A percentile compares a stretch with the other conserved stretches of the same genome.
These are phyloP conservation scores for Marasmius oreades DNA, from an alignment of 1,284 basidiomycete species.

Conservation along the genomic window DNA sequence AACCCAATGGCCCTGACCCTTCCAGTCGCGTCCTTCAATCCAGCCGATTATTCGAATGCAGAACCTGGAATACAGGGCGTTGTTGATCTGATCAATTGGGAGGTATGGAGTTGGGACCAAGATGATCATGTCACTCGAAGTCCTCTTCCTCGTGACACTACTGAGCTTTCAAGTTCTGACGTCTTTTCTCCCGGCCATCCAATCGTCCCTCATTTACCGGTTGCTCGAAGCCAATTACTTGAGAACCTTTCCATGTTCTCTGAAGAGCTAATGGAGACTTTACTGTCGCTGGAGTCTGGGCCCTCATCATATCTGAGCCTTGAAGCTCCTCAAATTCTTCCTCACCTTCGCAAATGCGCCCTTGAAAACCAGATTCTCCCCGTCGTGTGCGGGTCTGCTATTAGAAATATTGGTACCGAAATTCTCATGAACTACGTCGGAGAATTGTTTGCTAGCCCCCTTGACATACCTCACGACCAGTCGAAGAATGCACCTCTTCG, in stretches of 20 bases:
- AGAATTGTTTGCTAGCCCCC: constrained; percentile 75
- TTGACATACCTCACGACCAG: constrained; percentile 54
- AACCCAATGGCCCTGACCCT: constrained; percentile 72
- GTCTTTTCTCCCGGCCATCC: constrained; percentile 60
- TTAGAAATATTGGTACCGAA: constrained; percentile 80
- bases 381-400: constrained; percentile 81
- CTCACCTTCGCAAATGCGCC: constrained; percentile 67
- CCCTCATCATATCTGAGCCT: constrained; percentile 64
- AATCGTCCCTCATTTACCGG: constrained; percentile 57
- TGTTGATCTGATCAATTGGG: constrained; percentile 79
- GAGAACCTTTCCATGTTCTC: constrained; percentile 81
- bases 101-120: constrained; percentile 68
- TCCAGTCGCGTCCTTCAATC: constrained; percentile 73
- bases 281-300: constrained; percentile 55
- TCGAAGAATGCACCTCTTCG: constrained; percentile 49
- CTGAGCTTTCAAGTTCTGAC: constrained; percentile 37
- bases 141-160: constrained; percentile 49
- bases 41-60: constrained; percentile 57
- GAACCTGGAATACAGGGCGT: constrained; percentile 77
- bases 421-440: constrained; percentile 80
- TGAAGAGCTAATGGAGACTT: constrained; percentile 70
- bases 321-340: constrained; percentile 45
- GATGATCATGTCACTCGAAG: constrained; percentile 41
- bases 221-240: constrained; percentile 67
- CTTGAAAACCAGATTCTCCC: constrained; percentile 69